Base-by-base conservation (phyloP, 2,329 filamentous ascomycete genomes). In the Apiospora aurea region DNA sequence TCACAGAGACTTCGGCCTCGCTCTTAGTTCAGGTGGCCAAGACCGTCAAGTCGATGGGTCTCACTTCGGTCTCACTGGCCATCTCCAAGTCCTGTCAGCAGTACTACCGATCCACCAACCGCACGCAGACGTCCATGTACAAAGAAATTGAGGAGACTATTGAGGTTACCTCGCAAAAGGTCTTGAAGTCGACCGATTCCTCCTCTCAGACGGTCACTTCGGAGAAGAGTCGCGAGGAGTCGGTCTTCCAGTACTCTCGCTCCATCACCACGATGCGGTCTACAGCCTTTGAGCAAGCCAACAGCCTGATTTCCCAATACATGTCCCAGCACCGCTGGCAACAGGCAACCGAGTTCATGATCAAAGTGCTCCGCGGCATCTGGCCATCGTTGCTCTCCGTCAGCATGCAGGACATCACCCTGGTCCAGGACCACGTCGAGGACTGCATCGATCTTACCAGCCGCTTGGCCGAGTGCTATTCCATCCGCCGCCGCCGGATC, bases 361-460 rank as follows among this genome's bases (percentile, higher is more conserved):
- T 85, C 69, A 79, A 79, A 29, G 83, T 86, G 13, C 77, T 88
- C 43, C 80, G 82, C 51, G 79, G 80, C 6, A 82, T 84, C 4
- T 88, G 86, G 86, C 80, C 83, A 1, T 82, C 82, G 0, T 80
- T 88, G 71, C 83, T 87, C 67, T 80, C 83, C 16, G 78, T 79
- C 24, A 85, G 83, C 0, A 77, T 85, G 70, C 75, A 85, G 44
- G 82, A 86, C 71, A 83, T 88, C 1, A 79, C 79, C 1, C 79
- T 87, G 43, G 83, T 85, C 0, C 75, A 79, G 0, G 80, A 80
- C 1, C 82, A 86, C 72, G 77, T 83, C 0, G 82, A 87, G n/a
- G 81, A 84, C 72, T 83, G 81, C 8, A 80, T 88, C 5, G 80
- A 84, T 18, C 79, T 88, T 2, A 85, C 86, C 3, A 82, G 86